phyloP scores from a whole-genome alignment of 2,329 filamentous ascomycete species.

The Lachnellula suecica region DNA sequence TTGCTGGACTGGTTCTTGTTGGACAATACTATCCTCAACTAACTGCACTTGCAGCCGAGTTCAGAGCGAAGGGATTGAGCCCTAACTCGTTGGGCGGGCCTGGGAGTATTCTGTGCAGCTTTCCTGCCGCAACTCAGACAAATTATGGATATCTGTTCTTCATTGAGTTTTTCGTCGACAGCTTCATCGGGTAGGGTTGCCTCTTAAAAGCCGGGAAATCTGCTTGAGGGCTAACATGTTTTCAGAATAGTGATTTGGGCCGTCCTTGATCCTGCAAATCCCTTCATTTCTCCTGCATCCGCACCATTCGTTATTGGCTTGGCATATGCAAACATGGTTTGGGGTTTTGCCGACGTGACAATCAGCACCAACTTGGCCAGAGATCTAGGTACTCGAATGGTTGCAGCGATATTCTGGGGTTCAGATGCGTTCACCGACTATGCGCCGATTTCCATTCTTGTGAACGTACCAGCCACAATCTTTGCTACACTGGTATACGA shows the following conservation, averaged over 20 bases:
- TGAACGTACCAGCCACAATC: constrained; percentile 56
- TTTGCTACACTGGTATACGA: constrained; percentile 56
- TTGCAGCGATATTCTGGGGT: constrained; percentile 57
- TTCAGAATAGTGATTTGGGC: constrained; percentile 54
- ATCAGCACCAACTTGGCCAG: constrained; percentile 57
- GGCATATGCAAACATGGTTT: constrained; percentile 45
- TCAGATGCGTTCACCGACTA: constrained; percentile 50
- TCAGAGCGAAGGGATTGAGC: constrained; percentile 31
- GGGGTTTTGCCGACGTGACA: constrained; percentile 55
- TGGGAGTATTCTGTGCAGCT: constrained; percentile 54
- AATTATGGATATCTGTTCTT: constrained; percentile 57
- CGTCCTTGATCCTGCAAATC: constrained; percentile 56
- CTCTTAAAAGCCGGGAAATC: not conserved
- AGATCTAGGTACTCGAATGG: constrained; percentile 58
- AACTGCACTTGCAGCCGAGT: constrained; percentile 36
- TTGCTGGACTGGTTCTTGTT: constrained; percentile 54
- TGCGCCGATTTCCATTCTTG: constrained; percentile 52
- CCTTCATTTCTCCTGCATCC: constrained; percentile 47
- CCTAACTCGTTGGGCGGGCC: constrained; percentile 48
- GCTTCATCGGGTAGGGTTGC: constrained; percentile 43
- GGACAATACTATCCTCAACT: constrained; percentile 56
- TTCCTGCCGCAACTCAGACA: constrained; percentile 48
- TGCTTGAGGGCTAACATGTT: not conserved
- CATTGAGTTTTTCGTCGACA: constrained; percentile 58
- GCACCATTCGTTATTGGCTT: constrained; percentile 56